These are phyloP conservation scores for Neoscytalidium dimidiatum DNA, from an alignment of 2,329 filamentous ascomycete species.

Conservation along the genomic window DNA sequence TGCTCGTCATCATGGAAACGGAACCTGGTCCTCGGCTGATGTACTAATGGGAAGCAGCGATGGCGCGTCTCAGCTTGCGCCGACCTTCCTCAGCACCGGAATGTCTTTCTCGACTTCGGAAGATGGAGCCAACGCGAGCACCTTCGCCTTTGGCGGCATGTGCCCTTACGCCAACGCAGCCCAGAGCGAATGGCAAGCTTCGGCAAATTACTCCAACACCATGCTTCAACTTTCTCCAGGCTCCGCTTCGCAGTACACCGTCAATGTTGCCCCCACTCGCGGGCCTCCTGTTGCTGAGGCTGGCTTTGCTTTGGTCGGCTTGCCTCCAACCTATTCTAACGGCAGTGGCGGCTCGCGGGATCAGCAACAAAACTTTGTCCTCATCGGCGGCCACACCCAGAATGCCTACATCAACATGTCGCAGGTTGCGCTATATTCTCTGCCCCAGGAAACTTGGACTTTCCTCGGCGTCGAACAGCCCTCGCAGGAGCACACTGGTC, in stretches of 20 bases:
- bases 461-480: conserved; percentile 68
- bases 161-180: conserved; percentile 58
- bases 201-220: conserved; percentile 75
- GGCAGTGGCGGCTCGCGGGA: conserved; percentile 62
- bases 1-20: conserved; percentile 47
- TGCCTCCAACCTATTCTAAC: conserved; percentile 71
- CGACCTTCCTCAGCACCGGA: conserved; percentile 61
- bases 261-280: conserved; percentile 52
- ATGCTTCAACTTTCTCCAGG: conserved; percentile 65
- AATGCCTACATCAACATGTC: conserved; percentile 93
- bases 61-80: conserved; percentile 41
- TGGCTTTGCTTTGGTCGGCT: conserved; percentile 78
- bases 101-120: conserved; percentile 69
- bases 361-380: conserved; percentile 75
- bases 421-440: conserved; percentile 79
- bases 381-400: conserved; percentile 83
- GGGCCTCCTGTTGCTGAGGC: conserved; percentile 78
- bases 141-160: conserved; percentile 89
- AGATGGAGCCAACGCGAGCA: conserved; percentile 53
- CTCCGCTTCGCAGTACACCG: conserved; percentile 47
- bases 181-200: conserved; percentile 61
- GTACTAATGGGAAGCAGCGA: conserved; percentile 38
- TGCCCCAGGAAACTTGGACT: conserved; percentile 85
- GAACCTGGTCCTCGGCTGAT: conserved; percentile 56
- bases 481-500: conserved; percentile 53